phyloP scores from a whole-genome alignment of 23 red algal genomes.

The Gracilariopsis chorda region DNA sequence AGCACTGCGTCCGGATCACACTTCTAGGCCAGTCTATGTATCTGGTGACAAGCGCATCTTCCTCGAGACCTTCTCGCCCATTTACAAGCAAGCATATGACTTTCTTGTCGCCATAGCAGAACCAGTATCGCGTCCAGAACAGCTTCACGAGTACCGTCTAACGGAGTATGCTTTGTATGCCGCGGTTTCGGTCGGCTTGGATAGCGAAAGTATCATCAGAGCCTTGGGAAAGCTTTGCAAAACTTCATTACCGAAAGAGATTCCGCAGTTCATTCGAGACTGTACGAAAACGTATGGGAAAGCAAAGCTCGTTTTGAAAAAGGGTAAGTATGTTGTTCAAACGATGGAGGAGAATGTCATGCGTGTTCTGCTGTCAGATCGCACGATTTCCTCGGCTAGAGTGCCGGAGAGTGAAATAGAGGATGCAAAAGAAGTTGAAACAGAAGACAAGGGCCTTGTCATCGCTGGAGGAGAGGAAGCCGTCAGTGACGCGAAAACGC shows the following conservation, averaged over 20 bases:
- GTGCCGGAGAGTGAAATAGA: slow-evolving; percentile 31
- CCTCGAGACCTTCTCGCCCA: slow-evolving; percentile 95
- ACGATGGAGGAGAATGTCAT: slow-evolving; percentile 68
- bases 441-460: slow-evolving; percentile 41
- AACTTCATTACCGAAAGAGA: slow-evolving; percentile 73
- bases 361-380: slow-evolving; percentile 68
- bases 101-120: slow-evolving; percentile 98
- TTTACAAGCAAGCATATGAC: slow-evolving; percentile 97
- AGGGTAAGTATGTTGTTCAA: slow-evolving; percentile 86
- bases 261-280: slow-evolving; percentile 75
- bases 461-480: slow-evolving; percentile 65
- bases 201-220: slow-evolving; percentile 83
- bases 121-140: slow-evolving; percentile 86
- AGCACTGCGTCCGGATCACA: slow-evolving; percentile 85
- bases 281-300: slow-evolving; percentile 96
- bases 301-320: slow-evolving; percentile 89
- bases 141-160: slow-evolving; percentile 94
- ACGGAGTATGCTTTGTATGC: slow-evolving; percentile 90
- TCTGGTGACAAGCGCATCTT: slow-evolving; percentile 86
- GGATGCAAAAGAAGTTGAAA: slow-evolving; percentile 52
- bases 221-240: slow-evolving; percentile 91
- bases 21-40: slow-evolving; percentile 89
- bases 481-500: slow-evolving; percentile 46
- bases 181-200: slow-evolving; percentile 91
- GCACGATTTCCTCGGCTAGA: slow-evolving; percentile 56